Evolutionary conservation across 2,329 filamentous ascomycete species (phyloP).

Genomic region (Stemphylium lycopersici): DNA sequence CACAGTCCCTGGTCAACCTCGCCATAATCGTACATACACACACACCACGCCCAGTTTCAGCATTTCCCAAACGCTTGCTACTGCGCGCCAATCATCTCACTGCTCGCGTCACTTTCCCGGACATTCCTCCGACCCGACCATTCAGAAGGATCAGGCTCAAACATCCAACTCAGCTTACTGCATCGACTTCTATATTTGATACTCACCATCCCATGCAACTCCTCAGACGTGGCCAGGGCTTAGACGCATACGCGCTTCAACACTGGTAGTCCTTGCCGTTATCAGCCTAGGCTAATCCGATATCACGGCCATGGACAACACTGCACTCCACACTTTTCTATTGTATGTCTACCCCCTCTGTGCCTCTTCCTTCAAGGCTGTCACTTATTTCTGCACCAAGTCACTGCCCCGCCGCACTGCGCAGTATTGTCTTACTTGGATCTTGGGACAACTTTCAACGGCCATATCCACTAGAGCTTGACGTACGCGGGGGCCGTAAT

Average conservation of each 20-base stretch:
- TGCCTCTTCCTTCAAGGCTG: slow-evolving; percentile 19
- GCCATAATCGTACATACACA: slow-evolving; percentile 34
- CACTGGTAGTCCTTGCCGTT: slow-evolving; percentile 33
- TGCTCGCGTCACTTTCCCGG: slow-evolving; percentile 17
- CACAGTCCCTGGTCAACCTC: slow-evolving; percentile 38
- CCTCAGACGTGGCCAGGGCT: slow-evolving; percentile 22
- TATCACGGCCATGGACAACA: slow-evolving; percentile 48
- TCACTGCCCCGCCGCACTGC: slow-evolving; percentile 54
- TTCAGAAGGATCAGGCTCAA: slow-evolving; percentile 33
- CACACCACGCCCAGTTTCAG: slow-evolving; percentile 36
- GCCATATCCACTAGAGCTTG: slow-evolving; percentile 80
- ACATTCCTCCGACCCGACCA: slow-evolving; percentile 25
- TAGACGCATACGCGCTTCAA: slow-evolving; percentile 38
- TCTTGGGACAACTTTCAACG: slow-evolving; percentile 95
- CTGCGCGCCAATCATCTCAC: slow-evolving; percentile 29
- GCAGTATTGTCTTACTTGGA: slow-evolving; percentile 79
- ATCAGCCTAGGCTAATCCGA: slow-evolving; percentile 35
- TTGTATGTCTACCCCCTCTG: slow-evolving; percentile 43
- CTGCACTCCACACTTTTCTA: slow-evolving; percentile 70
- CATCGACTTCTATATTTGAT: slow-evolving; percentile 44
- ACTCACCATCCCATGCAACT: slow-evolving; percentile 24
- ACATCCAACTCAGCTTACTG: slow-evolving; percentile 27
- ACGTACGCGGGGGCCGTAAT: slow-evolving; percentile 72
- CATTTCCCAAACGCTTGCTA: slow-evolving; percentile 27
- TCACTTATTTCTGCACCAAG: slow-evolving; percentile 36